Conservation (phyloP, 2,329 filamentous ascomycete species). For the Nothomitra cinnamomea region DNA sequence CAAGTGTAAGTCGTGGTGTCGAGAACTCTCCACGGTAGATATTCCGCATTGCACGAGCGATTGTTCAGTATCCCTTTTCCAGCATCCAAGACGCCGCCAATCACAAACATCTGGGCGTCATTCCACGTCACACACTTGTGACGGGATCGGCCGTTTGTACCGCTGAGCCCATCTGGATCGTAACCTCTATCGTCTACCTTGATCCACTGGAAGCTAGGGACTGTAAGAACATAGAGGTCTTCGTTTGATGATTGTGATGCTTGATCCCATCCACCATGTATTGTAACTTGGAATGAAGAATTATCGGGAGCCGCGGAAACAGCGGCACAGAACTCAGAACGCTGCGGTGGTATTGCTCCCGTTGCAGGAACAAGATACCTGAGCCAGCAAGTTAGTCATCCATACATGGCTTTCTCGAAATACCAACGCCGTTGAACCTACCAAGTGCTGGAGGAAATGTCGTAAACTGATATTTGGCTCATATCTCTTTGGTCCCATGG, state of each 20-base stretch:
- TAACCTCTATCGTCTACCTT: conserved; percentile 1
- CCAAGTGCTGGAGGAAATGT: too few species aligned
- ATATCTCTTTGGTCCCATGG: too few species aligned
- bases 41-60: neutral
- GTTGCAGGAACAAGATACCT: conserved; percentile 5
- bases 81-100: conserved; percentile 4
- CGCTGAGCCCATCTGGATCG: too few species aligned
- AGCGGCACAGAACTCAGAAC: conserved; percentile 3
- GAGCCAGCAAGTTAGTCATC: too few species aligned
- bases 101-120: conserved; percentile 7
- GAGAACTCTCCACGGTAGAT: too few species aligned
- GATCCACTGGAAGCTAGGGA: conserved; percentile 7
- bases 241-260: neutral
- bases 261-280: conserved; percentile 7
- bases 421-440: too few species aligned
- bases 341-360: conserved; percentile 3
- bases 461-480: too few species aligned
- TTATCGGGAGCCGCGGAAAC: conserved; percentile 5
- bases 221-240: conserved; percentile 5
- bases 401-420: too few species aligned
- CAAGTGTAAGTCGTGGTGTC: too few species aligned
- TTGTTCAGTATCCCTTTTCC: conserved; percentile 3
- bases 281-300: conserved; percentile 6
- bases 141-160: conserved; percentile 3
- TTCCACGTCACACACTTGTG: conserved; percentile 5